Evolutionary conservation across 768 basidiomycete genomes (phyloP).

Genomic region (Tricholoma hemisulphureum): DNA sequence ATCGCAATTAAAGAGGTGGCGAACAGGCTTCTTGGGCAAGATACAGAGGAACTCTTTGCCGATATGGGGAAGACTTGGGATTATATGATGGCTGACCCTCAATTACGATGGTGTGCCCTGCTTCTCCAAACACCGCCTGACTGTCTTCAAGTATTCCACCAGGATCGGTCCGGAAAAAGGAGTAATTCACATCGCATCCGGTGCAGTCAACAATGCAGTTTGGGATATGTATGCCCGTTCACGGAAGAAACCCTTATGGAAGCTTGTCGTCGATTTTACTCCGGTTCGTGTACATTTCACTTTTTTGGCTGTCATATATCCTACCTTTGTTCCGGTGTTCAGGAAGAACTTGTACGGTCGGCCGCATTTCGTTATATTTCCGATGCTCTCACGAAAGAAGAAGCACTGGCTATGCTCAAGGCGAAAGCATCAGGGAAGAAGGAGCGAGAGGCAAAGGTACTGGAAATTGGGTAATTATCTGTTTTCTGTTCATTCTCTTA

Average conservation of each 20-base stretch:
- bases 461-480: slow-evolving; percentile 54
- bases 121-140: not conserved
- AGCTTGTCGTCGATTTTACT: slow-evolving; percentile 88
- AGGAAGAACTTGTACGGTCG: slow-evolving; percentile 79
- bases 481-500: not conserved
- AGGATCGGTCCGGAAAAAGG: slow-evolving; percentile 96
- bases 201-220: slow-evolving; percentile 86
- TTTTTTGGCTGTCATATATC: not conserved
- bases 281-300: slow-evolving; percentile 39
- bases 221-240: slow-evolving; percentile 92
- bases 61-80: slow-evolving; percentile 94
- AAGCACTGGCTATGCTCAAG: slow-evolving; percentile 81
- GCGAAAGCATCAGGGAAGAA: slow-evolving; percentile 73
- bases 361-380: slow-evolving; percentile 88
- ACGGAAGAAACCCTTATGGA: slow-evolving; percentile 87
- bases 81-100: slow-evolving; percentile 82
- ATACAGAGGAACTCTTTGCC: slow-evolving; percentile 76
- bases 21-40: slow-evolving; percentile 76
- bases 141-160: not conserved
- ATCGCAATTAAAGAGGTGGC: slow-evolving; percentile 78
- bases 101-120: slow-evolving; percentile 75
- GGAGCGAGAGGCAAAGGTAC: slow-evolving; percentile 74
- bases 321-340: not conserved
- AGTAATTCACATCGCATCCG: slow-evolving; percentile 87
- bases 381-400: slow-evolving; percentile 88